A percentile compares a stretch with the other conserved stretches of the same genome.
Conservation (phyloP, 495 filamentous ascomycete species). For the Cercophora scortea region DNA sequence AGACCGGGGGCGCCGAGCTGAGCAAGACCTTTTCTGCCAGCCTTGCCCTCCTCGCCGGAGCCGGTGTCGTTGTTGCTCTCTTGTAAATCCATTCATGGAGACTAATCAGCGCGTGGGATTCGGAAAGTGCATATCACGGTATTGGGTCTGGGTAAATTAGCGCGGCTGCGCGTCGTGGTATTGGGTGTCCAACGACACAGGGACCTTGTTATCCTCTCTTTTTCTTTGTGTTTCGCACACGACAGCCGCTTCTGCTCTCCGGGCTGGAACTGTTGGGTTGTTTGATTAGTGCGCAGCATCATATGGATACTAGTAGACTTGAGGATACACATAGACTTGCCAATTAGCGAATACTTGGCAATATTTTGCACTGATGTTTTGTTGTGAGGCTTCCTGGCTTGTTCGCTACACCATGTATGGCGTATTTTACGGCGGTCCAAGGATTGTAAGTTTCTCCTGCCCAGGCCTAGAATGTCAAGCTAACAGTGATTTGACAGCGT, state of each 20-base stretch:
- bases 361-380: too few relatives aligned
- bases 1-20: background rate
- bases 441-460: too few relatives aligned
- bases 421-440: too few relatives aligned
- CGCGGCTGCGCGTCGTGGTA: background rate
- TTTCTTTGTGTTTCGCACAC: slow-evolving; percentile 3
- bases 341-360: too few relatives aligned
- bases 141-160: background rate
- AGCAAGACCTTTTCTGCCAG: slow-evolving; percentile 2
- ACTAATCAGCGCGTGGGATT: background rate
- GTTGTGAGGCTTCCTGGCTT: too few relatives aligned
- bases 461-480: too few relatives aligned
- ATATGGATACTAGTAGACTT: slow-evolving; percentile 1
- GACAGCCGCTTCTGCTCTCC: background rate
- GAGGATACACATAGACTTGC: background rate
- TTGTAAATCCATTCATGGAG: slow-evolving; percentile 4
- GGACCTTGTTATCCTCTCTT: background rate
- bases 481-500: too few relatives aligned
- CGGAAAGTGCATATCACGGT: background rate
- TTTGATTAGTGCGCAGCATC: background rate
- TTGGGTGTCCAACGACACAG: background rate
- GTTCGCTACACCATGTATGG: too few relatives aligned
- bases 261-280: slow-evolving; percentile 1
- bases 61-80: slow-evolving; percentile 14
- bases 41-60: slow-evolving; percentile 15